These are phyloP conservation scores for Eucalyptus paniculata DNA, from an alignment of 345 rosid genomes.

Conservation along the genomic window DNA sequence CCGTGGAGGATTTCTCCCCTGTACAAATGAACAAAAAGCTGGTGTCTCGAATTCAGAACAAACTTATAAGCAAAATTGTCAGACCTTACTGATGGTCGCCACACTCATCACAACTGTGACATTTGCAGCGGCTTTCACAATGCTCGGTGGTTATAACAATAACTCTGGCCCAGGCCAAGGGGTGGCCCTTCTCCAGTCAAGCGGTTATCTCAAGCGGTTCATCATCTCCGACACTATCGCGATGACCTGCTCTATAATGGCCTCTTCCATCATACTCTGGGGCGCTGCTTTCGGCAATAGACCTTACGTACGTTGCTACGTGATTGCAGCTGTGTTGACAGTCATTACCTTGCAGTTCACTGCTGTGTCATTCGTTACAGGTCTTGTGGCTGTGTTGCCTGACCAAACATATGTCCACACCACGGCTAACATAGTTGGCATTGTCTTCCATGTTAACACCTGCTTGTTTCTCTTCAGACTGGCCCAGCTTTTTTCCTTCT, in stretches of 20 bases:
- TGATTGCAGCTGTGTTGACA: not conserved
- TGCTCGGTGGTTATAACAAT: not conserved
- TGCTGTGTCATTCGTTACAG: not conserved
- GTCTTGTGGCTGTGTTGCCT: not conserved
- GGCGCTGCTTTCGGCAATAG: not conserved
- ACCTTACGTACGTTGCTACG: not conserved
- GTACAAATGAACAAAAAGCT: not conserved
- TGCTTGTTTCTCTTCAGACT: not conserved
- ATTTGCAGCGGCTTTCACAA: not conserved
- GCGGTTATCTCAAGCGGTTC: not conserved
- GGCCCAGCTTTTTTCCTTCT: not conserved
- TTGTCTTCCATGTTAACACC: not conserved
- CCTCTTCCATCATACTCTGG: not conserved
- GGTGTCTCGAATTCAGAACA: not conserved
- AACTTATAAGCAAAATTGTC: not conserved
- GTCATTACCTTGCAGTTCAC: rapidly evolving
- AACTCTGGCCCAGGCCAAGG: not conserved
- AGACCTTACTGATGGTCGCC: not conserved
- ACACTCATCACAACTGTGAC: not conserved
- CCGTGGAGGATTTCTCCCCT: not conserved
- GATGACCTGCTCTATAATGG: not conserved
- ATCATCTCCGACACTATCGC: not conserved
- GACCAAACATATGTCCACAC: not conserved
- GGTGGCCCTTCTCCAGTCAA: not conserved
- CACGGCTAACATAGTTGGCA: not conserved